Conservation (phyloP, 345 rosid genomes). For the Aethionema arabicum region DNA sequence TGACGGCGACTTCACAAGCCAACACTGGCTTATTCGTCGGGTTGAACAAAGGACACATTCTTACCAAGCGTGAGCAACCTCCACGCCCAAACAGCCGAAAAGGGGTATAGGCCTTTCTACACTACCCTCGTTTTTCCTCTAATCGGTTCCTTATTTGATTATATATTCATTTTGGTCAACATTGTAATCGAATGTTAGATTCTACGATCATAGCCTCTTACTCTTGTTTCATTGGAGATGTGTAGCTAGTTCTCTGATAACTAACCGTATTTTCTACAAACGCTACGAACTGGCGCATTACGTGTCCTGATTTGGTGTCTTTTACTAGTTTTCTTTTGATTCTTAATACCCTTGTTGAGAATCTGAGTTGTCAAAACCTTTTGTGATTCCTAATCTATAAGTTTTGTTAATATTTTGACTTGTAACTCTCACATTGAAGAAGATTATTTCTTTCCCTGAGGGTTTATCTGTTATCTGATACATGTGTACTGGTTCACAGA, state of each 20-base stretch:
- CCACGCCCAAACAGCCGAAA: slow-evolving; percentile 34
- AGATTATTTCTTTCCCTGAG: not conserved
- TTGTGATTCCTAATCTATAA: not conserved
- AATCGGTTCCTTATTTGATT: not conserved
- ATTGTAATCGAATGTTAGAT: no score
- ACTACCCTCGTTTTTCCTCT: not conserved
- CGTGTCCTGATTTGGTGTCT: no score
- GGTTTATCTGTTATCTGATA: slow-evolving; percentile 13
- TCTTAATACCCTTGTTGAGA: not conserved
- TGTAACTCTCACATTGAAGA: no score
- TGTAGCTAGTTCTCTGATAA: no score
- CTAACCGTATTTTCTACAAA: no score
- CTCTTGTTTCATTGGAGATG: no score
- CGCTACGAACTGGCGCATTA: no score
- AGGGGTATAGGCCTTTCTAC: slow-evolving; percentile 19
- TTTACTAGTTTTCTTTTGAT: no score
- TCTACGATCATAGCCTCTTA: no score
- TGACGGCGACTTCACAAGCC: slow-evolving; percentile 24
- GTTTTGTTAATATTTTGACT: not conserved
- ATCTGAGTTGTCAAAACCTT: not conserved
- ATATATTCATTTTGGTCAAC: no score
- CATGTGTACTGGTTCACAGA: slow-evolving; percentile 36
- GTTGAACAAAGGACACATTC: slow-evolving; percentile 36
- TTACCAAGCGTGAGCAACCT: slow-evolving; percentile 31
- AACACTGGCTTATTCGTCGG: slow-evolving; percentile 32